Percentiles rank a stretch among this genome's conserved stretches.
phyloP scores from a whole-genome alignment of 768 basidiomycete species.

The Amanita subjunquillea region DNA sequence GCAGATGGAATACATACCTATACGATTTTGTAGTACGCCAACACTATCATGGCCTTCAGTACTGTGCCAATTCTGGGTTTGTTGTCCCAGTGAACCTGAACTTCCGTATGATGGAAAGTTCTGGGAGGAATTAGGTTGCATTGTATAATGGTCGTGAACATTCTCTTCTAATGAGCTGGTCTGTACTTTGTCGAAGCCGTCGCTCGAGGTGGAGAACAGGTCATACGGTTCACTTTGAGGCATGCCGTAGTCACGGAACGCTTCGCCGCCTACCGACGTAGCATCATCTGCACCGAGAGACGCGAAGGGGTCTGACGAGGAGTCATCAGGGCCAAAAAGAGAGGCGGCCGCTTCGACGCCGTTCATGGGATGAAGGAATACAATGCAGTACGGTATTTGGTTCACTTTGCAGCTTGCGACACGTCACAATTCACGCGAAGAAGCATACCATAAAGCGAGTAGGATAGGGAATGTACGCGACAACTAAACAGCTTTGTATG shows the following conservation, averaged over 20 bases:
- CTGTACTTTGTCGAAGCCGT: not conserved
- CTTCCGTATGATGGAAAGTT: slow-evolving; percentile 7
- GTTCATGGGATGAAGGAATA: slow-evolving; percentile 30
- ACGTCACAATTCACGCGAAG: slow-evolving; percentile 19
- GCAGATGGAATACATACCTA: not conserved
- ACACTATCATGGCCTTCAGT: not conserved
- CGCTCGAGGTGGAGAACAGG: not conserved
- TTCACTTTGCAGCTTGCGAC: slow-evolving; percentile 22
- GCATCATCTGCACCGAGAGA: slow-evolving; percentile 28
- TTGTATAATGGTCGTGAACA: not conserved
- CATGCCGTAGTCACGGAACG: not conserved
- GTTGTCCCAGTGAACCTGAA: not conserved
- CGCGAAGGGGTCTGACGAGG: slow-evolving; percentile 55
- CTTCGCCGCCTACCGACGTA: not conserved
- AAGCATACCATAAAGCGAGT: not conserved
- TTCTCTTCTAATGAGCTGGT: not conserved
- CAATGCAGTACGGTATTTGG: slow-evolving; percentile 21
- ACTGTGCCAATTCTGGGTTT: not conserved
- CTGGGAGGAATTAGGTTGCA: not conserved
- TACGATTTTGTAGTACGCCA: not conserved
- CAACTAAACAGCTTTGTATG: slow-evolving; percentile 10
- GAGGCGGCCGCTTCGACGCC: slow-evolving; percentile 71
- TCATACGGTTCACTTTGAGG: not conserved
- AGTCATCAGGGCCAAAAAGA: slow-evolving; percentile 64
- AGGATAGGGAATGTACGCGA: slow-evolving; percentile 8